These are phyloP conservation scores for Ceratopteris richardii DNA, from an alignment of 75 land plant species.

Conservation along the genomic window DNA sequence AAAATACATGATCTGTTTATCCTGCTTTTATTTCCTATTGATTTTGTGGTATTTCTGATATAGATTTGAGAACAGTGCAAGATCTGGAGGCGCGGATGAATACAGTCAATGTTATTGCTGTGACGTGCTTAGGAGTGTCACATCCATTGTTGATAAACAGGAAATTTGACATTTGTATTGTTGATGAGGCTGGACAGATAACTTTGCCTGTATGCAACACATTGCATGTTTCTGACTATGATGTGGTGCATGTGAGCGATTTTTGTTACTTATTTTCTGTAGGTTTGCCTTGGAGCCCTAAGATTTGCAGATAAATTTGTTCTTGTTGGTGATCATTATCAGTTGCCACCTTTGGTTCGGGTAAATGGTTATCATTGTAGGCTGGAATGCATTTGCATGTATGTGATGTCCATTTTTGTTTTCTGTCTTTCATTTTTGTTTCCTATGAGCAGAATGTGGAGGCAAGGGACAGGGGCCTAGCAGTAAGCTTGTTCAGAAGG, in stretches of 20 bases:
- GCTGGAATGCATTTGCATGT: background rate
- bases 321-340: conserved; percentile 92
- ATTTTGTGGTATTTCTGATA: too few relatives aligned
- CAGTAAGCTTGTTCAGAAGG: conserved; percentile 68
- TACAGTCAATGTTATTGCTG: conserved; percentile 58
- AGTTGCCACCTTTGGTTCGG: conserved; percentile 85
- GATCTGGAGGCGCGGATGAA: conserved; percentile 45
- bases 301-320: conserved; percentile 72
- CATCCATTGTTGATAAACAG: conserved; percentile 61
- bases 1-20: conserved; percentile 20
- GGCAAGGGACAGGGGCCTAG: conserved; percentile 81
- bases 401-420: background rate
- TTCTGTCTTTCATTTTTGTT: too few relatives aligned
- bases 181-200: conserved; percentile 95
- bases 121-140: conserved; percentile 72
- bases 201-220: conserved; percentile 62
- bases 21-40: too few relatives aligned
- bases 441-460: conserved; percentile 49
- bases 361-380: conserved; percentile 16
- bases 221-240: background rate
- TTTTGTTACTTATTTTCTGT: too few relatives aligned
- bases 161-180: conserved; percentile 82
- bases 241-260: too few relatives aligned
- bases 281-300: conserved; percentile 89
- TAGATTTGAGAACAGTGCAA: conserved; percentile 28